phyloP scores from a whole-genome alignment of 768 basidiomycete species.

The Serendipita sp. region DNA sequence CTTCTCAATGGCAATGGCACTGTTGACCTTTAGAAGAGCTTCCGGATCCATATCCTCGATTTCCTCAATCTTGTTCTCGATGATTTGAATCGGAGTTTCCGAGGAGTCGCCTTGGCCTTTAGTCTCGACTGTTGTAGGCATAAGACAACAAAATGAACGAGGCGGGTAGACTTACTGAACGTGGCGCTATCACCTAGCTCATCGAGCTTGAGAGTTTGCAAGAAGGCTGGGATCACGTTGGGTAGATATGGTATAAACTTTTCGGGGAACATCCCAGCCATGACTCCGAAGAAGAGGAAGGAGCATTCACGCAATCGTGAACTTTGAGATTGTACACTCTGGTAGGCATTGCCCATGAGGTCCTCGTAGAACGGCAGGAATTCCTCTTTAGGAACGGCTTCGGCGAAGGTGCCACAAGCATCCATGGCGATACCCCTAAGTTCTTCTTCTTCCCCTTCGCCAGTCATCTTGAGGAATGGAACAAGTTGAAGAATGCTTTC shows the following conservation, averaged over 20 bases:
- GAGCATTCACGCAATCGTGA: constrained; percentile 84
- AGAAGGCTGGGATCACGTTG: constrained; percentile 70
- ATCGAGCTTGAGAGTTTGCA: constrained; percentile 65
- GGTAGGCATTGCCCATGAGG: constrained; percentile 90
- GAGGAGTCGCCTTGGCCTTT: constrained; percentile 54
- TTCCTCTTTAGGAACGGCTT: constrained; percentile 84
- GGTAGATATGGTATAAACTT: constrained; percentile 84
- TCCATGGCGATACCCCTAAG: constrained; percentile 97
- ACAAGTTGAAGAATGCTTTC: constrained; percentile 78
- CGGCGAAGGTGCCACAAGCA: constrained; percentile 95
- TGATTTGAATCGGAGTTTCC: constrained; percentile 48
- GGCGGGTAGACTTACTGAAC: constrained; percentile 14
- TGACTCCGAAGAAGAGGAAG: constrained; percentile 96
- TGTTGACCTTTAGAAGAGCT: constrained; percentile 83
- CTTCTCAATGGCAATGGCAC: constrained; percentile 95
- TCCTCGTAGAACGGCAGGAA: constrained; percentile 95
- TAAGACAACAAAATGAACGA: neutral
- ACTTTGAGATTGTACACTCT: constrained; percentile 65
- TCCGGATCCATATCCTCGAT: constrained; percentile 48
- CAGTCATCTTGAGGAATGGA: constrained; percentile 72
- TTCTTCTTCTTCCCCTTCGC: constrained; percentile 84
- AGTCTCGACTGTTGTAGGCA: constrained; percentile 10
- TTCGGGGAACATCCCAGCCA: constrained; percentile 92
- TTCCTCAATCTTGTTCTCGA: constrained; percentile 56
- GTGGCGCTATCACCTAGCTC: constrained; percentile 62